Percentiles rank a stretch among this genome's conserved stretches.
Evolutionary conservation across 2,329 filamentous ascomycete genomes (phyloP).

Genomic region (Mariannaea elegans): DNA sequence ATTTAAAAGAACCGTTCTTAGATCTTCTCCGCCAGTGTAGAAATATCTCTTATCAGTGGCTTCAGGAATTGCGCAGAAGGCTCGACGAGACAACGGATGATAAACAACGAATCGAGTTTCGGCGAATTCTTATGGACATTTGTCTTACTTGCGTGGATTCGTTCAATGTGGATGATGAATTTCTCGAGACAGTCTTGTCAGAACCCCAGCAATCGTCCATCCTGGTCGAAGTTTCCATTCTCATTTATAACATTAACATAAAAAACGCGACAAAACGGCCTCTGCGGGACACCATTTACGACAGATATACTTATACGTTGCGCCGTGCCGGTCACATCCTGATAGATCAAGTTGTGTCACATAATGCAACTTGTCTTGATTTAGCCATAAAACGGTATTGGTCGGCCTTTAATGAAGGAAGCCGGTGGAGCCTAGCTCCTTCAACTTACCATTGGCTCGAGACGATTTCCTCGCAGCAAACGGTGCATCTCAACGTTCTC

Average conservation of each 20-base stretch:
- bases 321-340: constrained; percentile 8
- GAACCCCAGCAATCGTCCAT: constrained; percentile 22
- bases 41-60: constrained; percentile 18
- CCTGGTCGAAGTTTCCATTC: constrained; percentile 20
- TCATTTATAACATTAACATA: constrained; percentile 4
- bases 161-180: constrained; percentile 10
- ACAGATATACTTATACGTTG: constrained; percentile 18
- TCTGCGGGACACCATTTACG: neutral
- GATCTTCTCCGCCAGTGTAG: constrained; percentile 11
- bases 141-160: constrained; percentile 21
- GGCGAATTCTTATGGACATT: constrained; percentile 1
- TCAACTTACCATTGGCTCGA: constrained; percentile 19
- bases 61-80: neutral
- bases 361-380: constrained; percentile 12
- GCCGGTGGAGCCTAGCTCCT: constrained; percentile 5
- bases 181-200: neutral
- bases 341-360: neutral
- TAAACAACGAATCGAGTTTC: constrained; percentile 13
- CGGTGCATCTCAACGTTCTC: constrained; percentile 21
- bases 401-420: constrained; percentile 11
- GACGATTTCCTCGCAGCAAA: neutral
- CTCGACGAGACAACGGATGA: constrained; percentile 1
- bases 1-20: neutral
- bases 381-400: constrained; percentile 25
- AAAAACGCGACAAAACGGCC: neutral